These are phyloP conservation scores for Fusarium sterilihyphosum DNA, from an alignment of 2,329 filamentous ascomycete genomes.

Conservation along the genomic window DNA sequence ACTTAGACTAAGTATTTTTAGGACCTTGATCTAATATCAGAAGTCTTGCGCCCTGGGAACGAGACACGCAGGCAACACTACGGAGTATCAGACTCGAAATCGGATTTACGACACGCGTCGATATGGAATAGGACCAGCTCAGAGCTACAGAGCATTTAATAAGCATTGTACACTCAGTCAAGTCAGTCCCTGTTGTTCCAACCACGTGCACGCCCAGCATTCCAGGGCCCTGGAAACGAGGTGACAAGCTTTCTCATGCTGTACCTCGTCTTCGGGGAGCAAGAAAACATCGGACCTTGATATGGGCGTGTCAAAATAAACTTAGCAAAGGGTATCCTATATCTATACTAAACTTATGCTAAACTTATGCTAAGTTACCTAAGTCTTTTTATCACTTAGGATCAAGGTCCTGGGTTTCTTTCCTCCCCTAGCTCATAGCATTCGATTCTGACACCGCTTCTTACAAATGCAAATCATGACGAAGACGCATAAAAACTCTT, in stretches of 20 bases:
- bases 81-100: not conserved
- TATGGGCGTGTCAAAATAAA: not conserved
- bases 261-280: not conserved
- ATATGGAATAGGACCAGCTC: not conserved
- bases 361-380: not conserved
- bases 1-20: too few relatives aligned
- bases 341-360: not conserved
- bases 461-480: slow-evolving; percentile 7
- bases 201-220: slow-evolving; percentile 13
- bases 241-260: not conserved
- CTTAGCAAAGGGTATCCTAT: not conserved
- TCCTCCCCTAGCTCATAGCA: not conserved
- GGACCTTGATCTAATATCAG: too few relatives aligned
- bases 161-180: not conserved
- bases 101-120: not conserved
- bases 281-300: not conserved
- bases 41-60: too few relatives aligned
- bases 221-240: not conserved
- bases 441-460: slow-evolving; percentile 24
- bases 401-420: not conserved
- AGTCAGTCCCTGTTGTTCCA: slow-evolving; percentile 6
- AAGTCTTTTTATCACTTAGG: not conserved
- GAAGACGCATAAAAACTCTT: slow-evolving; percentile 14
- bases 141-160: not conserved
- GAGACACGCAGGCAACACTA: not conserved